These are phyloP conservation scores for Colletotrichum sp. DNA, from an alignment of 2,329 filamentous ascomycete genomes.

Conservation along the genomic window DNA sequence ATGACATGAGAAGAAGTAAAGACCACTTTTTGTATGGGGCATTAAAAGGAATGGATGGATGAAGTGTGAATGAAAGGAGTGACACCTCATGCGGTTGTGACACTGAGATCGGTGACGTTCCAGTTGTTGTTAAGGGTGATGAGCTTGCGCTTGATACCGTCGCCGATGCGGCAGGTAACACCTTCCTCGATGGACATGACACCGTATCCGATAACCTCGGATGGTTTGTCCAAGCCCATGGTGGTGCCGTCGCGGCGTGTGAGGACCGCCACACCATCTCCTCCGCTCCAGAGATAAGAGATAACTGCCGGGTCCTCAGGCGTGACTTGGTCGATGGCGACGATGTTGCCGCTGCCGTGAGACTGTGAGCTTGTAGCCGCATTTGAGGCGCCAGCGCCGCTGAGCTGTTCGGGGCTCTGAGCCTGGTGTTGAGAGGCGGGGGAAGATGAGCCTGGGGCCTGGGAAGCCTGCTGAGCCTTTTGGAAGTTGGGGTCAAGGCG, in stretches of 20 bases:
- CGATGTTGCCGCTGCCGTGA: constrained; percentile 9
- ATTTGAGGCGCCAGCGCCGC: constrained; percentile 3
- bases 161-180: constrained; percentile 45
- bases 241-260: constrained; percentile 36
- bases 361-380: neutral
- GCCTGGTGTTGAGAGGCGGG: constrained; percentile 4
- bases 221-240: constrained; percentile 41
- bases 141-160: constrained; percentile 50
- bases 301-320: constrained; percentile 42
- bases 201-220: constrained; percentile 44
- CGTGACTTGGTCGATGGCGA: constrained; percentile 45
- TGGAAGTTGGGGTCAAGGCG: constrained; percentile 33
- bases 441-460: constrained; percentile 12
- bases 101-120: constrained; percentile 32
- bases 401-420: constrained; percentile 6
- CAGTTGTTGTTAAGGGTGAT: constrained; percentile 41
- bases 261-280: constrained; percentile 37
- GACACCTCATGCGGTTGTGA: neutral
- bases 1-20: constrained; percentile 15
- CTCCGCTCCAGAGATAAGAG: constrained; percentile 42
- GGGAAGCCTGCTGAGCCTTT: constrained; percentile 19
- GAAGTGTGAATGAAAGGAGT: neutral
- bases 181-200: constrained; percentile 44
- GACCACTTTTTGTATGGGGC: neutral
- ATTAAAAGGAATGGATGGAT: constrained; percentile 2